Base-by-base conservation (phyloP, 164 flowering plant genomes). In the Vitis rupestris region DNA sequence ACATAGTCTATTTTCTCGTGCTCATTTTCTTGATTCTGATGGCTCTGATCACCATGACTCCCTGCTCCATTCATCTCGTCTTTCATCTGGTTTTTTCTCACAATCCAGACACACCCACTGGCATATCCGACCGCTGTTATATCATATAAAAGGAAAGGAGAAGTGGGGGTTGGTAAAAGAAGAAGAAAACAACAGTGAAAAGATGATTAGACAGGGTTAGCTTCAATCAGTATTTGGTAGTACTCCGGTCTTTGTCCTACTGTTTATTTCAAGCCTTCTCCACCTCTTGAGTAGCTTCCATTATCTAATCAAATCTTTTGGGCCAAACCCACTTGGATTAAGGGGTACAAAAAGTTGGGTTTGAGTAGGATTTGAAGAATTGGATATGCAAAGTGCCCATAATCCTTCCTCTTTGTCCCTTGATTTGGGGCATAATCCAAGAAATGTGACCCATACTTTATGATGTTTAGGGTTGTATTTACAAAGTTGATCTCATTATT, bases 1-100 rank as follows among this genome's bases (percentile, higher is more conserved):
- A 88, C 88, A 30, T 88, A 90, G 59, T 88, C 96, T 47, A 89
- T 82, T 53, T 73, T 84, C 74, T 77, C 80, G 1, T 19, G 61
- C 63, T n/a, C 44, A 64, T 58, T 65, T 19, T 68, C 69, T 12
- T 19, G 48, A 8, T 31, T 5, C 15, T 60, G 49, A 54, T 54
- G 23, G 19, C 17, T 47, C 9, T 63, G 53, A 31, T 9, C 8
- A 9, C 47, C 67, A 31, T 23, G 2, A 37, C 44, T 37, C 44
- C 4, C 44, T 37, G 8, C 64, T 10, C 53, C 69, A n/a, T 52
- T 59, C 64, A 31, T 69, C 50, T 72, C 69, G 9, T 8, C 66
- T 4, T 53, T 68, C 62, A 16, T 47, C 16, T 72, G 68, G 51
- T 54, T 69, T 74, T 76, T 71, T 79, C 71, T 54, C 70, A 50